Evolutionary conservation across 768 basidiomycete species (phyloP), one percentile per base, ranked within the genome.

Genomic region (Leccinum sublutescens): DNA sequence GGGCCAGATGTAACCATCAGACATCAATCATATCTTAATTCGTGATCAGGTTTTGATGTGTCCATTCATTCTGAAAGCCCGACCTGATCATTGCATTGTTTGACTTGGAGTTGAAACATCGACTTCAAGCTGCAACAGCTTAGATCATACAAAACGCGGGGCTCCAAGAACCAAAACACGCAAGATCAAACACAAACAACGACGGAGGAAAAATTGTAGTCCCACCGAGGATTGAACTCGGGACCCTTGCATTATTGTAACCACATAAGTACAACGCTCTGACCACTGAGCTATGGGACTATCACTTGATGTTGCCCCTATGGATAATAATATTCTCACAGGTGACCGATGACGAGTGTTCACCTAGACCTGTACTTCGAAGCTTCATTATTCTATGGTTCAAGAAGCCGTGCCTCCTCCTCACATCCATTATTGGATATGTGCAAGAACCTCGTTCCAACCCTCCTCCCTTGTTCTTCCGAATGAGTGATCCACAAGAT

Each of bases 401-500:
- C 78, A 66, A 64, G 57, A 43, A 69, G 59, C 19, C 56, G 60
- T 6, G 56, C 50, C 29, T 80, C 78, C 64, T 83, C 82, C 55
- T 71, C 64, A 55, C 79, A 81, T 52, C 76, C 76, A n/a, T 77
- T 76, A 11, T 66, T 68, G 12, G 76, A 74, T 48, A 85, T 70
- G 23, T 80, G 78, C 23, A 89, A 69, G 64, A 86, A 88, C 60
- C 89, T 77, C 2, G 84, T 91, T 14, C 91, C 93, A 40, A 89
- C 83, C 55, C 91, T 78, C 62, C 81, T 75, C 5, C 85, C 89
- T 71, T 94, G 93, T 61, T 92, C 88, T 3, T 85, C 84, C 0
- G 89, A 91, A 70, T 94, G 93, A 0, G 93, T 95, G 60, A 95
- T 91, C 93, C 93, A 95, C 4, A 95, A 69, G 43, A 93, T 74